These are phyloP conservation scores for Coniferiporia weirii DNA, from an alignment of 1,284 basidiomycete species.

Conservation along the genomic window DNA sequence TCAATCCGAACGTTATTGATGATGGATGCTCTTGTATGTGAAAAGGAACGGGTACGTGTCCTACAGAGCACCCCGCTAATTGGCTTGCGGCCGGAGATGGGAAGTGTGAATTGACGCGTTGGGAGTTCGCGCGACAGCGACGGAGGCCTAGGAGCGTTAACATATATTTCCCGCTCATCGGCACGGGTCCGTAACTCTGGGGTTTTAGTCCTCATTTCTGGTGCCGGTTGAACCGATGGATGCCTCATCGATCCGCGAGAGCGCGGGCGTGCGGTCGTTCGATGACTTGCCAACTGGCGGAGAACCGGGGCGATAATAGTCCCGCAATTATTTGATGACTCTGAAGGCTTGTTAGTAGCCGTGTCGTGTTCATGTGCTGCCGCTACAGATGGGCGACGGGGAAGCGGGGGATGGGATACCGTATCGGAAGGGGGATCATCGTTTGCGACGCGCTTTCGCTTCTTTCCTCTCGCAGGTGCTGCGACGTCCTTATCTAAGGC, in stretches of 20 bases:
- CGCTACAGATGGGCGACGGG: background rate
- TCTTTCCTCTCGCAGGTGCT: background rate
- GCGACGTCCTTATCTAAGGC: no score
- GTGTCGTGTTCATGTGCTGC: background rate
- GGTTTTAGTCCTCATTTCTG: background rate
- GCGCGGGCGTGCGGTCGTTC: background rate
- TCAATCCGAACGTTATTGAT: background rate
- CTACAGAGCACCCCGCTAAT: background rate
- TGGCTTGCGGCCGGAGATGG: background rate
- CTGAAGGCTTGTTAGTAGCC: background rate
- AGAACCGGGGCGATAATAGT: background rate
- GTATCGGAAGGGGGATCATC: background rate
- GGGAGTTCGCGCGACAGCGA: background rate
- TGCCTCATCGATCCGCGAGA: background rate
- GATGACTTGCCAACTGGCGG: background rate
- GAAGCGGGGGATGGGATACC: background rate
- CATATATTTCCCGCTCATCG: background rate
- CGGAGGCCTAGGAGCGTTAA: background rate
- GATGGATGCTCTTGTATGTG: background rate
- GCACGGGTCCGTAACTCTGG: background rate
- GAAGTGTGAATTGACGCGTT: background rate
- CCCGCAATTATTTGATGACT: background rate
- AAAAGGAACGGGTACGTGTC: background rate
- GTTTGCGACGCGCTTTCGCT: constrained; percentile 4
- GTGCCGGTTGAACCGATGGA: background rate